Evolutionary conservation across 2,329 filamentous ascomycete species (phyloP).

Genomic region (Claviceps digitariae): DNA sequence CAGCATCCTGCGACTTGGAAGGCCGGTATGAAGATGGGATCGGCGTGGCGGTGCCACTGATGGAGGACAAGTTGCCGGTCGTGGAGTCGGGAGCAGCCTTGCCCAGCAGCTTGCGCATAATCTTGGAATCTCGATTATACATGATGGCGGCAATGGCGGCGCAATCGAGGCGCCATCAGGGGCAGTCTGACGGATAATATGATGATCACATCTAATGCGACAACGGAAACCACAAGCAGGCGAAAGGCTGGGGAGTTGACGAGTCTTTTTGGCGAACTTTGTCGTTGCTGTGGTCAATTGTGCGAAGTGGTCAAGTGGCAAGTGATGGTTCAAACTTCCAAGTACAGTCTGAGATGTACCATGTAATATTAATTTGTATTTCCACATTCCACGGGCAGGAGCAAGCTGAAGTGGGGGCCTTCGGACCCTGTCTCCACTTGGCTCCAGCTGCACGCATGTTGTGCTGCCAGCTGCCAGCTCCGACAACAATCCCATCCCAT

Average conservation of each 20-base stretch:
- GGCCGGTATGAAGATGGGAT: constrained; percentile 32
- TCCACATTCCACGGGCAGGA: not conserved
- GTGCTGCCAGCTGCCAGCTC: no score
- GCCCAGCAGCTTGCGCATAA: constrained; percentile 48
- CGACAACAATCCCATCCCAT: no score
- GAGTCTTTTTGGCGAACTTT: not conserved
- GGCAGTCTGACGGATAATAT: constrained; percentile 1
- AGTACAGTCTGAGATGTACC: no score
- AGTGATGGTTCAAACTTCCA: no score
- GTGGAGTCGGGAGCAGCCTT: constrained; percentile 35
- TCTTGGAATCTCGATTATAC: constrained; percentile 41
- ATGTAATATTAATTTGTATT: no score
- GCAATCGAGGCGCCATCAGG: constrained; percentile 20
- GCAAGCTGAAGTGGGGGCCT: not conserved
- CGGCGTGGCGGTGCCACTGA: constrained; percentile 31
- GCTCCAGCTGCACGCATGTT: not conserved
- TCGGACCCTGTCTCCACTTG: not conserved
- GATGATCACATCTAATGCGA: not conserved
- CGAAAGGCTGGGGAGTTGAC: not conserved
- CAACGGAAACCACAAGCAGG: not conserved
- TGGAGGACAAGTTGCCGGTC: constrained; percentile 27
- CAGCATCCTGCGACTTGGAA: constrained; percentile 40
- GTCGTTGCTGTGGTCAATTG: not conserved
- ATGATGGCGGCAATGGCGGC: constrained; percentile 21
- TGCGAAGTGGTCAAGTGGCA: no score